Evolutionary conservation across 345 rosid species (phyloP).

Genomic region (Syzygium aromaticum): DNA sequence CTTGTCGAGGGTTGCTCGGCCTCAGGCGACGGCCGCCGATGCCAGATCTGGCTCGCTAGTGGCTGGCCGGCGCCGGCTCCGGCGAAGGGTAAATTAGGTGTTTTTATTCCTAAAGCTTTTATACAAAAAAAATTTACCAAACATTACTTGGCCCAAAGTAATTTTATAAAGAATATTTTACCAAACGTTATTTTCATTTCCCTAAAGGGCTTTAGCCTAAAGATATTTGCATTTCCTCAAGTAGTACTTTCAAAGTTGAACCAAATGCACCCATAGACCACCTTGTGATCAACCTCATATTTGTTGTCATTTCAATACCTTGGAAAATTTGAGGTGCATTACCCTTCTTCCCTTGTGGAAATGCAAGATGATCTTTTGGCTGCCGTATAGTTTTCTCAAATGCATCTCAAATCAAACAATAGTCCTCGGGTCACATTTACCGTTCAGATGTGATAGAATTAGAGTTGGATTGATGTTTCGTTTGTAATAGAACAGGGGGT

Average conservation of each 20-base stretch:
- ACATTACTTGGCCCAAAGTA: too few species aligned
- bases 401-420: neutral
- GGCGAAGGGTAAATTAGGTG: too few species aligned
- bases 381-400: neutral
- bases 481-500: neutral
- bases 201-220: rapidly evolving
- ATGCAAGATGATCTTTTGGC: neutral
- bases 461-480: neutral
- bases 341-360: neutral
- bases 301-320: neutral
- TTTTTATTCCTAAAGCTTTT: too few species aligned
- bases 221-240: too few species aligned
- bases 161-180: too few species aligned
- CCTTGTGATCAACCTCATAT: neutral
- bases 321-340: neutral
- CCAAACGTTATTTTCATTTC: too few species aligned
- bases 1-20: too few species aligned
- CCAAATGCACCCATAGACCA: neutral
- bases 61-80: too few species aligned
- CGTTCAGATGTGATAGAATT: neutral
- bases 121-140: too few species aligned
- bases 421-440: neutral
- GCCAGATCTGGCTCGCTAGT: too few species aligned
- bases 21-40: too few species aligned
- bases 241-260: rapidly evolving